Base-by-base conservation (phyloP, 129 eudicot species). In the Flaveria robusta region DNA sequence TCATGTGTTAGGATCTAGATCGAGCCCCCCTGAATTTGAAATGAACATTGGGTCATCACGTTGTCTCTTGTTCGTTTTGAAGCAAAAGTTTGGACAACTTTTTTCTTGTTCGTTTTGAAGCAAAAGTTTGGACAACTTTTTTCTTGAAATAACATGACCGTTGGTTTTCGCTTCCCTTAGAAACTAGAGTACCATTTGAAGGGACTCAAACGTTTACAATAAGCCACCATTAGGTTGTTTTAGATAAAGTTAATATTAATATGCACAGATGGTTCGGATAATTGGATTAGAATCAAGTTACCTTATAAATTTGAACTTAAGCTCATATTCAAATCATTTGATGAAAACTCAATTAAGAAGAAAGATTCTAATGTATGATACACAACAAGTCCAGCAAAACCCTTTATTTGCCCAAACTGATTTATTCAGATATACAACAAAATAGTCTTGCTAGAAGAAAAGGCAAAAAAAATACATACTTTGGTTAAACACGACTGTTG, bases 401-500 rank as follows among this genome's bases (percentile, higher is more conserved):
- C 43, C 24, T 16, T 55, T 66, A 26, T 20, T 14, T 3, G 63
- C 16, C 45, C 8, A 26, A 47, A 60, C 66, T 60, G 71, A 71
- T 78, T 77, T 70, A 70, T 78, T 70, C 66, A 6, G 58, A 70
- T 71, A 60, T 72, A 78, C 77, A 70, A 59, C 69, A 41, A 27
- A 66, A 68, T 63, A 52, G 73, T 52, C 42, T 54, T 66, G 74
- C 66, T 65, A 51, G 66, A 41, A 29, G 18, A 18, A 13, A 52
- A 49, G 58, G 64, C 27, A 74, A 72, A 68, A 74, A 69, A 68
- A 67, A 47, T 23, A n/a, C 51, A 14, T 34, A 66, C 66, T 65
- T 23, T 27, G 42, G 39, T 90, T 63, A 93, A 37, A 89, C 98
- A 74, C 98, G 87, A 79, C 93, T 88, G 74, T 88, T 88, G 15